phyloP scores from a whole-genome alignment of 139 green algal genomes.

The Closterium sp. region DNA sequence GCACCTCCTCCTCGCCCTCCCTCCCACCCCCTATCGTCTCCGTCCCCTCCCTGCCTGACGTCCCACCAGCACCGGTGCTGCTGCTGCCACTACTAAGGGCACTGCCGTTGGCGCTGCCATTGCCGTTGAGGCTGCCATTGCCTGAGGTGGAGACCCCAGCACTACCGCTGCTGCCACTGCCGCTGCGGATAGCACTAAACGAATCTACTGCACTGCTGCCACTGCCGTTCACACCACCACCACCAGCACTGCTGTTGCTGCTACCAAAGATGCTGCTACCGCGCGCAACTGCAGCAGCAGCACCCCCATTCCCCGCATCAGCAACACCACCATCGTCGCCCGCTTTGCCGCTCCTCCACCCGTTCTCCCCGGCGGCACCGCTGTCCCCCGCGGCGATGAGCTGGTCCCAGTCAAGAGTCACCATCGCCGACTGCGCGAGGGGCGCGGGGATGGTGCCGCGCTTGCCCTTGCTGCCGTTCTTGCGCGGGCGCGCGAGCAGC shows the following conservation, averaged over 20 bases:
- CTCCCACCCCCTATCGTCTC: neutral
- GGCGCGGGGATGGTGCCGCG: neutral
- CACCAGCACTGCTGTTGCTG: neutral
- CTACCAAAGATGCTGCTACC: neutral
- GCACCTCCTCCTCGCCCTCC: neutral
- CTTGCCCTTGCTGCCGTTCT: neutral
- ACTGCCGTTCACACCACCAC: neutral
- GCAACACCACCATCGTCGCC: neutral
- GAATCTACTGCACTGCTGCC: too few relatives aligned
- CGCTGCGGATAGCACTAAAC: too few relatives aligned
- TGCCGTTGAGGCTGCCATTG: neutral
- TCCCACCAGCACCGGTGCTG: neutral
- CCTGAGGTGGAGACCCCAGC: too few relatives aligned
- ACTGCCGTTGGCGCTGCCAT: neutral
- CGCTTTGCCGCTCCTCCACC: neutral
- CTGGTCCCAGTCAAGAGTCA: slow-evolving; percentile 25
- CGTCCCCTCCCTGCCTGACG: neutral
- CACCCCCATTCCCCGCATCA: neutral
- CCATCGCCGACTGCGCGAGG: slow-evolving; percentile 13
- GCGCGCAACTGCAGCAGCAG: neutral
- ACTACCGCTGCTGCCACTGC: too few relatives aligned
- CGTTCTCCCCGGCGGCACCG: neutral
- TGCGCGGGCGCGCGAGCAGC: slow-evolving; percentile 7
- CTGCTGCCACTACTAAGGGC: neutral
- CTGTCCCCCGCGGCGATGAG: neutral